These are phyloP conservation scores for Apiospora sp. DNA, from an alignment of 2,329 filamentous ascomycete species.

Conservation along the genomic window DNA sequence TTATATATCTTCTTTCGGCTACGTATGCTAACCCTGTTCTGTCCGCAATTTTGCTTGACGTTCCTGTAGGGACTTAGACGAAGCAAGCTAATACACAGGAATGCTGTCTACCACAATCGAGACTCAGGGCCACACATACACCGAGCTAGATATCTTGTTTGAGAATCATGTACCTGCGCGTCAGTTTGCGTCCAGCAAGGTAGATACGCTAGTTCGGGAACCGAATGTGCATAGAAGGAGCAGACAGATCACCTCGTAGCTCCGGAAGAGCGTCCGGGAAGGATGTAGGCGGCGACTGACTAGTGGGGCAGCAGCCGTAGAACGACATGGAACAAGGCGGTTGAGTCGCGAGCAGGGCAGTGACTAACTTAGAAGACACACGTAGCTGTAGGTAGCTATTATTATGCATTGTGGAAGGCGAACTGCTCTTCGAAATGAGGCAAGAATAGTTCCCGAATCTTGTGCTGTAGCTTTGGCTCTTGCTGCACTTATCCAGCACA, in stretches of 20 bases:
- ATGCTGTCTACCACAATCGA: slow-evolving; percentile 37
- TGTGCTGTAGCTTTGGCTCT: not conserved
- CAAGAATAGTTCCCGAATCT: not conserved
- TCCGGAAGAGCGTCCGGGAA: not conserved
- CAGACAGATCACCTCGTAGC: not conserved
- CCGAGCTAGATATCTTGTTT: slow-evolving; percentile 54
- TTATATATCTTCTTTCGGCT: not conserved
- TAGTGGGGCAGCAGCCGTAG: not conserved
- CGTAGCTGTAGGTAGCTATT: not conserved
- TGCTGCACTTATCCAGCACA: not conserved
- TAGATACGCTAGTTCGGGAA: not conserved
- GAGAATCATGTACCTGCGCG: slow-evolving; percentile 30
- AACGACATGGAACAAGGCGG: not conserved
- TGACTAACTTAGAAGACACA: not conserved
- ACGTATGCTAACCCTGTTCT: not conserved
- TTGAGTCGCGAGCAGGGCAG: not conserved
- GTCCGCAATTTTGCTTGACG: not conserved
- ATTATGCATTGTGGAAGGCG: not conserved
- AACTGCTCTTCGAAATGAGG: not conserved
- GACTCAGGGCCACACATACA: slow-evolving; percentile 49
- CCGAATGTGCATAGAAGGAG: not conserved
- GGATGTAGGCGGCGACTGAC: not conserved
- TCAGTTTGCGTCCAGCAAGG: not conserved
- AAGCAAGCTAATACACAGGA: not conserved
- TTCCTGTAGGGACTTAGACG: too few species aligned